Base-by-base conservation (phyloP, 2,329 filamentous ascomycete genomes). In the Helminthosporium solani region DNA sequence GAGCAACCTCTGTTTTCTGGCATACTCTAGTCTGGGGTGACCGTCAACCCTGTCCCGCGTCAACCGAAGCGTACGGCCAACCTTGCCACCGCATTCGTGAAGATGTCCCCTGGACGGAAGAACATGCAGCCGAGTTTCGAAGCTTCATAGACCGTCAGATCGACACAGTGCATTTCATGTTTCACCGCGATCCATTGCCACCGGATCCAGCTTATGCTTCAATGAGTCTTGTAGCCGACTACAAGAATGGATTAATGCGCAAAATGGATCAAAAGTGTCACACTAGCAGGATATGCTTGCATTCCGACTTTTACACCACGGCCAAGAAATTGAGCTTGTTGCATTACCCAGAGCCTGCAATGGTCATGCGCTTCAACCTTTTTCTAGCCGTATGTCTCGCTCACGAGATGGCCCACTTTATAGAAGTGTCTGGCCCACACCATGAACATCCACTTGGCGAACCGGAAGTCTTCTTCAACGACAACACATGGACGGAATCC, bases 331-430 rank as follows among this genome's bases (percentile, higher is more conserved):
- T 71, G 14, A 69, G 65, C 43, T 15, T 68, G 1, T 33, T 71
- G 21, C 61, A 60, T 30, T 70, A 66, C 44, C 64, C 66, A 14
- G 68, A 72, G 27, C 68, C 67, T 6, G 68, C 66, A 3, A 70
- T 70, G 68, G 68, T 72, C 0, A 40, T 72, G 18, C 67, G 70
- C 11, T 72, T 70, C 57, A 70, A 71, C 33, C 55, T 72, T 25
- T 71, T 71, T 42, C 54, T 71, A 2, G 69, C 69, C 9, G 62
- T 68, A 7, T 70, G 66, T 33, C 49, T 72, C 7, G 58, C 58
- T 3, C 70, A 72, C 33, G 70, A 72, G 47, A 59, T 72, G 44
- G 68, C 70, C 25, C 70, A 72, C 47, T 71, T 71, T 52, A 64
- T 70, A 40, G 68, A 70, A 45, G 63, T 70, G 1, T 68, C 68